These are phyloP conservation scores for Claviceps paspali DNA, from an alignment of 2,329 filamentous ascomycete genomes.

Conservation along the genomic window DNA sequence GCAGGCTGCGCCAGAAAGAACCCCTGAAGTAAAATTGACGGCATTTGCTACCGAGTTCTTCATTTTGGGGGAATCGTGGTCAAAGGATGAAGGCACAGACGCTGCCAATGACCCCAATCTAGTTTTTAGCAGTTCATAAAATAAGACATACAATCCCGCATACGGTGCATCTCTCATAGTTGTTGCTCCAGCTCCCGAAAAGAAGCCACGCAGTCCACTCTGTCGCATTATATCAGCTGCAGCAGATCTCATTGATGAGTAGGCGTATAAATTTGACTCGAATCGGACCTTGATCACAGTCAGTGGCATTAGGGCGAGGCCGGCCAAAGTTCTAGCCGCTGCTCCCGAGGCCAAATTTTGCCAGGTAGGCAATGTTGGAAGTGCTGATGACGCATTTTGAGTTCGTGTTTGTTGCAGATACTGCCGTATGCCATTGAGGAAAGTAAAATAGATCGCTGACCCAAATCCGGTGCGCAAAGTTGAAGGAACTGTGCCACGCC, in stretches of 20 bases:
- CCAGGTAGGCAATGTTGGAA: slow-evolving; percentile 69
- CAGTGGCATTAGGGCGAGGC: slow-evolving; percentile 86
- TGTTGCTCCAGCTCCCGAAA: slow-evolving; percentile 85
- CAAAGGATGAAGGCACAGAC: slow-evolving; percentile 5
- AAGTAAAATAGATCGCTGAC: slow-evolving; percentile 85
- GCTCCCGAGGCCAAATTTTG: slow-evolving; percentile 80
- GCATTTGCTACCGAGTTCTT: slow-evolving; percentile 29
- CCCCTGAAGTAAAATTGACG: slow-evolving; percentile 76
- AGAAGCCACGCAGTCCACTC: slow-evolving; percentile 73
- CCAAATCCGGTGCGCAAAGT: slow-evolving; percentile 89
- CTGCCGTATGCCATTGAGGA: slow-evolving; percentile 70
- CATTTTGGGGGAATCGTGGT: slow-evolving; percentile 13
- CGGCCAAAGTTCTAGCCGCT: slow-evolving; percentile 68
- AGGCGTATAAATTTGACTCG: slow-evolving; percentile 75
- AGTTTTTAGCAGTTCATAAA: slow-evolving; percentile 76
- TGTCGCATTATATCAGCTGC: slow-evolving; percentile 55
- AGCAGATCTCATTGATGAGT: slow-evolving; percentile 60
- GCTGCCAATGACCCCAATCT: slow-evolving; percentile 26
- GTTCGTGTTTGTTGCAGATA: slow-evolving; percentile 25
- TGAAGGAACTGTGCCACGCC: slow-evolving; percentile 85
- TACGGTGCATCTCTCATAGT: slow-evolving; percentile 92
- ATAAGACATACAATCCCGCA: slow-evolving; percentile 82
- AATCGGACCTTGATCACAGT: slow-evolving; percentile 96
- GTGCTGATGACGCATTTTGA: slow-evolving; percentile 42
- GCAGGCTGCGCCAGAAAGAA: slow-evolving; percentile 65